Conservation (phyloP, 2,329 filamentous ascomycete genomes). For the Madurella fahalii region DNA sequence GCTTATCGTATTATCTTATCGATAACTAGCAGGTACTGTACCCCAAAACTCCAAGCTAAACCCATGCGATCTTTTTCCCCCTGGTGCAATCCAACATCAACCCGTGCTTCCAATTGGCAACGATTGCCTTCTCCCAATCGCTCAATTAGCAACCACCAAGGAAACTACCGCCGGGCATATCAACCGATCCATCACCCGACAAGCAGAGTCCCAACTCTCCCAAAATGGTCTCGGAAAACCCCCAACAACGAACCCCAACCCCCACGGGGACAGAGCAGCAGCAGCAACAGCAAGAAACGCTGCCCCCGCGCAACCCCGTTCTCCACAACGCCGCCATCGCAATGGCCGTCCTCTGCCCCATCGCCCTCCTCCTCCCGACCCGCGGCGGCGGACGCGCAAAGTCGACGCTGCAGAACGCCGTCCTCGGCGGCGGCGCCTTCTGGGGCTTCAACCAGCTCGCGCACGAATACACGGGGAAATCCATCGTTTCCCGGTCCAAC, state of each 20-base stretch:
- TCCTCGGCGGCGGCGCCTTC: conserved; percentile 48
- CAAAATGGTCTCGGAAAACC: background rate
- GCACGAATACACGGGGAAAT: conserved; percentile 54
- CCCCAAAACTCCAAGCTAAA: too few species aligned
- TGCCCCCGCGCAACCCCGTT: conserved; percentile 25
- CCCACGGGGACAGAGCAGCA: conserved; percentile 24
- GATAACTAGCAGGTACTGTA: background rate
- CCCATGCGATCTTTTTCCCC: too few species aligned
- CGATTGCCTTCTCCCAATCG: background rate
- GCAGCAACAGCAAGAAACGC: background rate
- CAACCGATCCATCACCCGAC: too few species aligned
- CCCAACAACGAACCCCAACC: conserved; percentile 24
- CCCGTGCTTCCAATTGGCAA: too few species aligned
- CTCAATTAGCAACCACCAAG: background rate
- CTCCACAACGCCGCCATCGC: conserved; percentile 47
- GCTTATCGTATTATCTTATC: background rate
- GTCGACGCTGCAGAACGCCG: conserved; percentile 39
- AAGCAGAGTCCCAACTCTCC: background rate
- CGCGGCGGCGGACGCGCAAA: conserved; percentile 11
- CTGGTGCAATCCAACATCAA: too few species aligned
- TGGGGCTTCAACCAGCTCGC: conserved; percentile 53
- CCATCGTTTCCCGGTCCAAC: conserved; percentile 46
- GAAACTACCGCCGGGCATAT: too few species aligned
- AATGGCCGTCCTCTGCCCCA: conserved; percentile 44
- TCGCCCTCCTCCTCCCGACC: conserved; percentile 33